Percentiles rank a stretch among this genome's conserved stretches.
Conservation (phyloP, 179 eudicot species). For the Beta corolliflora region DNA sequence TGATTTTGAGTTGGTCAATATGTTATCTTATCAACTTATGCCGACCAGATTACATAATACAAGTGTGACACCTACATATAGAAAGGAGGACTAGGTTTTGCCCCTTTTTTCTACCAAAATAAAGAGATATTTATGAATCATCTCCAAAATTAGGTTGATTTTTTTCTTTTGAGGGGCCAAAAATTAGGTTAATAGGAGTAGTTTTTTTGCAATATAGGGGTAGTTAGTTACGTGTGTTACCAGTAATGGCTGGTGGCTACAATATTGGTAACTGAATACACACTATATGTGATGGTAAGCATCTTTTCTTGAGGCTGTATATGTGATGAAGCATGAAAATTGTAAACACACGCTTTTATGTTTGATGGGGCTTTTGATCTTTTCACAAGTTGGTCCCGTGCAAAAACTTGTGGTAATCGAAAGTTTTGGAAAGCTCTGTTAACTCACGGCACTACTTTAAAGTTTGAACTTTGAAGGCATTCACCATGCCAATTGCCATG, state of each 20-base stretch:
- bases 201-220: not conserved
- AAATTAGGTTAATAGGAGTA: slow-evolving; percentile 7
- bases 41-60: slow-evolving; percentile 29
- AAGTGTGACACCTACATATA: not conserved
- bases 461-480: not conserved
- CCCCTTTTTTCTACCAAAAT: not conserved
- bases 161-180: no score
- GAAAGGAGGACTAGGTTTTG: not conserved
- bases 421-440: not conserved
- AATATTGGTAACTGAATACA: not conserved
- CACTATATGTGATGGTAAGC: not conserved
- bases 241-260: not conserved
- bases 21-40: slow-evolving; percentile 22
- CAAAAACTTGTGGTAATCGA: not conserved
- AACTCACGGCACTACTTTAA: not conserved
- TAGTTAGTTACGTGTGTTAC: slow-evolving; percentile 14
- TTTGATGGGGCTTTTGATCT: not conserved
- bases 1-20: slow-evolving; percentile 23
- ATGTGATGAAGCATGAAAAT: not conserved
- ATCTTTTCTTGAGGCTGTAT: not conserved
- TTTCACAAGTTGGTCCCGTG: not conserved
- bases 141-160: slow-evolving; percentile 8
- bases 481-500: not conserved
- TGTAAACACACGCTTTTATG: not conserved
- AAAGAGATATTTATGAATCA: not conserved